phyloP scores from a whole-genome alignment of 805 yeast genomes.

The Saccharomycopsis babjevae region DNA sequence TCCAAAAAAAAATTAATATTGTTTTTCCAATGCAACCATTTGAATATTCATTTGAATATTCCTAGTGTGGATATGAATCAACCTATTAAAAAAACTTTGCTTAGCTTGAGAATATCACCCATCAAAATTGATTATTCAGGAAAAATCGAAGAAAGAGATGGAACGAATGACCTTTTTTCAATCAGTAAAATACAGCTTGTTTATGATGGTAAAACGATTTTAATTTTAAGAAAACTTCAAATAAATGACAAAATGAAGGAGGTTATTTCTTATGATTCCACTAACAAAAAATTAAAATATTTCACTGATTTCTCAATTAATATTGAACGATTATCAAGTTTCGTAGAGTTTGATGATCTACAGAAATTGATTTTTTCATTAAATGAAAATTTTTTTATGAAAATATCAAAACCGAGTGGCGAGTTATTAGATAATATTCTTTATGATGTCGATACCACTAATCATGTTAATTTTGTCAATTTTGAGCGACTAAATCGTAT shows the following conservation, averaged over 20 bases:
- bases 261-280: slow-evolving; percentile 1
- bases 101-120: neutral
- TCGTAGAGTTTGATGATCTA: neutral
- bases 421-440: neutral
- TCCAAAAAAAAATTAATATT: neutral
- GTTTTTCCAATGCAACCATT: neutral
- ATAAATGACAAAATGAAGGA: neutral
- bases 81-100: neutral
- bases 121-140: neutral
- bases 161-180: neutral
- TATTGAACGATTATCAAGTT: neutral
- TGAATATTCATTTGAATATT: neutral
- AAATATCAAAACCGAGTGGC: neutral
- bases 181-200: neutral
- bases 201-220: neutral
- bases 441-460: neutral
- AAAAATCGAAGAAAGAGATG: neutral
- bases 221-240: neutral
- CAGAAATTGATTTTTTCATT: neutral
- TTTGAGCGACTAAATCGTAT: neutral
- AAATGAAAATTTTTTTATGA: neutral
- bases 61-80: neutral
- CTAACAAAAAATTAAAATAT: neutral
- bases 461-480: neutral
- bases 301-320: neutral